These are phyloP conservation scores for Termitomyces sp. DNA, from an alignment of 768 basidiomycete species.

Conservation along the genomic window DNA sequence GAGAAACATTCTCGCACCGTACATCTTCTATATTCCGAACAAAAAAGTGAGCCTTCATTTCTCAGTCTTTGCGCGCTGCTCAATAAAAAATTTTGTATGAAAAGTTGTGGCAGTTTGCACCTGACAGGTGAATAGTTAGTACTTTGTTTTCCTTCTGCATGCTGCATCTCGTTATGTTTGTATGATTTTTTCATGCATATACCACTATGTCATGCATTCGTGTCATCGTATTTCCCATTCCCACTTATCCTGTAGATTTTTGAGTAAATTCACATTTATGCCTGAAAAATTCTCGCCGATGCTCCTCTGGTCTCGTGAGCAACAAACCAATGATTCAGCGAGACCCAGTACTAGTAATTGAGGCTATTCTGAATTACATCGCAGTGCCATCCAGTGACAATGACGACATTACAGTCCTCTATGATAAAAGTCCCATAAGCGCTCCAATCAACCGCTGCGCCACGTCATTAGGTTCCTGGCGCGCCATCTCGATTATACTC, in stretches of 20 bases:
- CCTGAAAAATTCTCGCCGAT: too few relatives aligned
- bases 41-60: constrained; percentile 8
- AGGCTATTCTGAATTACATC: background rate
- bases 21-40: constrained; percentile 13
- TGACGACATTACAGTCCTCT: background rate
- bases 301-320: too few relatives aligned
- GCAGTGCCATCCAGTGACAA: background rate
- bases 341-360: background rate
- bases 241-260: background rate
- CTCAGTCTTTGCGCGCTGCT: background rate
- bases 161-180: background rate
- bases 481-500: constrained; percentile 91
- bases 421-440: constrained; percentile 50
- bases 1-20: constrained; percentile 13
- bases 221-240: background rate
- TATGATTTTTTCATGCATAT: background rate
- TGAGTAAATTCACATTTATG: too few relatives aligned
- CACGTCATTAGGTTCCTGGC: constrained; percentile 87
- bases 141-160: background rate
- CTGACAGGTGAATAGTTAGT: background rate
- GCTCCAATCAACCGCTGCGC: constrained; percentile 64
- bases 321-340: background rate
- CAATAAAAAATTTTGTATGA: background rate
- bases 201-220: background rate
- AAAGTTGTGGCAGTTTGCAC: constrained; percentile 6